Percentiles rank a stretch among this genome's conserved stretches.
Conservation (phyloP, 176 grass and related monocot genomes). For the Miscanthus lutarioriparius region DNA sequence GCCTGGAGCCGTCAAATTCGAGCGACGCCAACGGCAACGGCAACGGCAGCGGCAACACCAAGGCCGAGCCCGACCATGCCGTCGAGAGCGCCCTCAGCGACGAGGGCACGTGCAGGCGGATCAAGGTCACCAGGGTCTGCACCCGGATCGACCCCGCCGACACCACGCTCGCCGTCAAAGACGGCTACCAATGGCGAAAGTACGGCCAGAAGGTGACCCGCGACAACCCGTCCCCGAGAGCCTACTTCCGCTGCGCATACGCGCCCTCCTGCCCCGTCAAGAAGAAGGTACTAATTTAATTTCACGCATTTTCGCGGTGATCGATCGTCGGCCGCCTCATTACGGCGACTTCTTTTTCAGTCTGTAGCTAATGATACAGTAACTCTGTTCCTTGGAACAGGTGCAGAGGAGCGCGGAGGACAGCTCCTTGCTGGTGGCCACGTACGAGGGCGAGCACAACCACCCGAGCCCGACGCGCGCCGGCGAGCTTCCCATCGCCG, state of each 20-base stretch:
- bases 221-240: slow-evolving; percentile 86
- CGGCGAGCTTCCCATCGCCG: slow-evolving; percentile 1
- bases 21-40: not conserved
- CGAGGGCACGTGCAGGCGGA: slow-evolving; percentile 37
- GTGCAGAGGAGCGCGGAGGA: slow-evolving; percentile 94
- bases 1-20: slow-evolving; percentile 22
- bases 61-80: not conserved
- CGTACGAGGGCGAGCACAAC: slow-evolving; percentile 95
- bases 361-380: not conserved
- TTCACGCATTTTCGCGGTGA: not conserved
- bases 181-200: slow-evolving; percentile 93
- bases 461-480: slow-evolving; percentile 41
- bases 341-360: too few species aligned
- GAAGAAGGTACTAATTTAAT: slow-evolving; percentile 63
- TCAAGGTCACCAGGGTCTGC: slow-evolving; percentile 48
- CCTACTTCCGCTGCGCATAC: slow-evolving; percentile 89
- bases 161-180: slow-evolving; percentile 66
- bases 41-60: not conserved
- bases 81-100: slow-evolving; percentile 39
- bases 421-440: slow-evolving; percentile 70
- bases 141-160: slow-evolving; percentile 63
- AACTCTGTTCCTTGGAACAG: slow-evolving; percentile 31
- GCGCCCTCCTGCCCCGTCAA: slow-evolving; percentile 84
- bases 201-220: slow-evolving; percentile 95
- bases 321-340: not conserved